Base-by-base conservation (phyloP, 805 yeast species). In the Diddensiella caesifluorescens region DNA sequence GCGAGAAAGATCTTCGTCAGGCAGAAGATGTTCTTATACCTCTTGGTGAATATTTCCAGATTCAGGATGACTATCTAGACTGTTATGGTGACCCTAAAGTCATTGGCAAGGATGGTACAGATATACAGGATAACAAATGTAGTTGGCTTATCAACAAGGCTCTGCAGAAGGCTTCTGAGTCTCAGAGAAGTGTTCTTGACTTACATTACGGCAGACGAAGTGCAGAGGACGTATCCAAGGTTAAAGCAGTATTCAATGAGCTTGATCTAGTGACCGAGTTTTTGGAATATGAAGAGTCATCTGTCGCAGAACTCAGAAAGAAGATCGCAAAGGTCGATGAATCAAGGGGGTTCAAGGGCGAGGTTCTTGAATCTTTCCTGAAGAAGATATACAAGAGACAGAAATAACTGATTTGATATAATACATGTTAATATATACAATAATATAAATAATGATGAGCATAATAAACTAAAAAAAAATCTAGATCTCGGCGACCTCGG, bases 41-140 rank as follows among this genome's bases (percentile, higher is more conserved):
- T 43, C 75, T 92, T 53, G 99, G 99, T 46, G 97, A 92, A 65
- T 92, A 92, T 65, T 92, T 92, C 81, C 99, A 92, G 71, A 86
- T 92, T 54, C 98, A 92, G 70, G 99, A 92, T 62, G 99, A 92
- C 65, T 92, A 74, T 70, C 76, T 92, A 52, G 99, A 92, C 67
- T 86, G 96, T 65, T 92, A 86, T 60, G 99, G 98, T 52, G 87
- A 90, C 56, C 96, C 98, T 32, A 94, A 85, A 61, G 87, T 90
- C 59, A 92, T 89, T 60, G 99, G 99, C 50, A 92, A 92, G 73
- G 87, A 92, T 54, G 99, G 99, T 54, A 92, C 98, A 46, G 99
- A 92, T 64, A 92, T 92, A 60, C 84, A 84, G 69, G 99, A 92
- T 68, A 92, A 92, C 77, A 92, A 92, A 68, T 92, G 99, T 67